Percentiles rank a stretch among this genome's conserved stretches.
Evolutionary conservation across 2,329 filamentous ascomycete genomes (phyloP).

Genomic region (Coleophoma eucalyptorum): DNA sequence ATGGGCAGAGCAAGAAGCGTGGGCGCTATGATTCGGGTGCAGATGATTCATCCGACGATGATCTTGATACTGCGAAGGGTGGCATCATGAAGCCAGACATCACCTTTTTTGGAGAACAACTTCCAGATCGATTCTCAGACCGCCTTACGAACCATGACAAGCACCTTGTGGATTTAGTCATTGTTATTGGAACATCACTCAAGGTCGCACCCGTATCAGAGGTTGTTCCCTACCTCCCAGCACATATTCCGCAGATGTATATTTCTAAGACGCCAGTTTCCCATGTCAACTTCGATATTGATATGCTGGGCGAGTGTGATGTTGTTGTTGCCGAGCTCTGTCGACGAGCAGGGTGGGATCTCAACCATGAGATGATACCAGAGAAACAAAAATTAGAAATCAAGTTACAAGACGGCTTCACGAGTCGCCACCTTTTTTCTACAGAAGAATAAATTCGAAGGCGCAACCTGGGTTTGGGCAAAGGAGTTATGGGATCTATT

Average conservation of each 20-base stretch:
- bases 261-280: conserved; percentile 79
- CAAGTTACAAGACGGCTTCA: conserved; percentile 39
- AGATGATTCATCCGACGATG: conserved; percentile 45
- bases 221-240: conserved; percentile 75
- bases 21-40: conserved; percentile 15
- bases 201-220: conserved; percentile 95
- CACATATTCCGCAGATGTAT: conserved; percentile 84
- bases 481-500: too few species aligned
- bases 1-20: conserved; percentile 43
- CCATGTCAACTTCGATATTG: conserved; percentile 95
- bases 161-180: conserved; percentile 78
- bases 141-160: conserved; percentile 80
- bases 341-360: conserved; percentile 73
- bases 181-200: conserved; percentile 93
- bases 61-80: conserved; percentile 61
- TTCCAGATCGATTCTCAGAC: conserved; percentile 78
- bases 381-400: conserved; percentile 58
- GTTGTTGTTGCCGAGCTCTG: conserved; percentile 85
- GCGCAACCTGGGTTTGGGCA: too few species aligned
- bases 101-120: conserved; percentile 91
- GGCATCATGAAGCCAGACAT: conserved; percentile 97
- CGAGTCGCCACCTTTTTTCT: conserved; percentile 39
- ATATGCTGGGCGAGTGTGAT: conserved; percentile 93
- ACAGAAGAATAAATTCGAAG: neutral
- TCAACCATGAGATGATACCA: conserved; percentile 82